Base-by-base conservation (phyloP, 306 rosid species). In the Cyclanthera cordifolia region DNA sequence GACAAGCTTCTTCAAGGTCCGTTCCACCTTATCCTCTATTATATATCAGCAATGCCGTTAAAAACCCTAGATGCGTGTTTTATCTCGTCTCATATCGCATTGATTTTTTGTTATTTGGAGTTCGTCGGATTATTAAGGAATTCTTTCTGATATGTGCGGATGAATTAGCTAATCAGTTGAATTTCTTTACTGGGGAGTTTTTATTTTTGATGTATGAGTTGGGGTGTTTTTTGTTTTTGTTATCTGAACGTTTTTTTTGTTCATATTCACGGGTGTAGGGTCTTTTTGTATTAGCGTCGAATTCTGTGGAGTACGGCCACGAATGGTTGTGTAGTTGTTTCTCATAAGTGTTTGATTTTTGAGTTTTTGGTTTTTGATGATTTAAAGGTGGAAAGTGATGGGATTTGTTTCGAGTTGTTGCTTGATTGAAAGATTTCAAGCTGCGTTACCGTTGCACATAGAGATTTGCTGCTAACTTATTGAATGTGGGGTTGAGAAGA, bases 311-410 rank as follows among this genome's bases (percentile, higher is more conserved):
- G 72, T 50, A 51, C 69, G n/a, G 55, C 39, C 53, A 6, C 12
- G 39, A 14, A 69, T 76, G 73, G 69, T 69, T 32, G 70, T 15
- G 61, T 53, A 49, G 57, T 55, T 78, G 47, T 32, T 82, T 67
- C 21, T 21, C 46, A 67, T 73, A 23, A 52, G 75, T 75, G 74
- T 45, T 55, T 52, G 76, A 51, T 76, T 48, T 79, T 60, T 79
- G 88, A 76, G 82, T 71, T 75, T 70, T 76, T 47, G 63, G 54
- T 74, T 50, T 37, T 39, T 75, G 72, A 76, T 49, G 68, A 66
- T 79, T 71, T 81, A 77, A 70, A 79, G 78, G 75, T 79, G 76
- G 81, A 72, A 79, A 67, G 80, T 43, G 60, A 64, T 79, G 82
- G 70, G 76, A 77, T 39, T 56, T 64, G 15, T 72, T 72, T 64